Conservation (phyloP, 2,329 filamentous ascomycete genomes). For the Fusarium sororula region DNA sequence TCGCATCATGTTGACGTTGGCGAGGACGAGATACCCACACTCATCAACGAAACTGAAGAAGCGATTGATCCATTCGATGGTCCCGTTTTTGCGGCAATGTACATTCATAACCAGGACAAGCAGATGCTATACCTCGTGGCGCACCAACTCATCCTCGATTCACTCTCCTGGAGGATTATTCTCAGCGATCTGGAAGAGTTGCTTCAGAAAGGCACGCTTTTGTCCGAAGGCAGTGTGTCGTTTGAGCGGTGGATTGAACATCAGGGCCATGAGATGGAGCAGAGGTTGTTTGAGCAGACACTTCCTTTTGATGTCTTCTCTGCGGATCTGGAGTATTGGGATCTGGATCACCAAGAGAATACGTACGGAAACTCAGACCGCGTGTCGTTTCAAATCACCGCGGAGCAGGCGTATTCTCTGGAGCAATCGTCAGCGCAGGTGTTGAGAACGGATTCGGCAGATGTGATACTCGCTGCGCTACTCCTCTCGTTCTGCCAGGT, state of each 20-base stretch:
- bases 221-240: conserved; percentile 56
- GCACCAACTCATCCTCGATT: conserved; percentile 62
- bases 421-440: conserved; percentile 55
- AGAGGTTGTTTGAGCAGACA: conserved; percentile 41
- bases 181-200: conserved; percentile 61
- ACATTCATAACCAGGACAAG: conserved; percentile 57
- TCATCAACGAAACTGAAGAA: conserved; percentile 54
- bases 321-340: conserved; percentile 59
- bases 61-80: conserved; percentile 60
- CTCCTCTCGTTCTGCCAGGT: conserved; percentile 64
- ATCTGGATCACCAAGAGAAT: conserved; percentile 53
- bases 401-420: conserved; percentile 54
- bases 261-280: conserved; percentile 51
- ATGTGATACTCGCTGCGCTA: conserved; percentile 64
- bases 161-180: conserved; percentile 61
- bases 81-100: conserved; percentile 60
- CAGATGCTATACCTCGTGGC: conserved; percentile 61
- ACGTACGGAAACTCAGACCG: conserved; percentile 56
- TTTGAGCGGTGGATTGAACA: conserved; percentile 61
- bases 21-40: conserved; percentile 52
- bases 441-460: conserved; percentile 61
- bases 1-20: conserved; percentile 52
- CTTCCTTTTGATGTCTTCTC: conserved; percentile 53
- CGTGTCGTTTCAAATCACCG: conserved; percentile 54
- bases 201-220: conserved; percentile 54